Evolutionary conservation across 495 filamentous ascomycete genomes (phyloP).

Genomic region (Durotheca rogersii): DNA sequence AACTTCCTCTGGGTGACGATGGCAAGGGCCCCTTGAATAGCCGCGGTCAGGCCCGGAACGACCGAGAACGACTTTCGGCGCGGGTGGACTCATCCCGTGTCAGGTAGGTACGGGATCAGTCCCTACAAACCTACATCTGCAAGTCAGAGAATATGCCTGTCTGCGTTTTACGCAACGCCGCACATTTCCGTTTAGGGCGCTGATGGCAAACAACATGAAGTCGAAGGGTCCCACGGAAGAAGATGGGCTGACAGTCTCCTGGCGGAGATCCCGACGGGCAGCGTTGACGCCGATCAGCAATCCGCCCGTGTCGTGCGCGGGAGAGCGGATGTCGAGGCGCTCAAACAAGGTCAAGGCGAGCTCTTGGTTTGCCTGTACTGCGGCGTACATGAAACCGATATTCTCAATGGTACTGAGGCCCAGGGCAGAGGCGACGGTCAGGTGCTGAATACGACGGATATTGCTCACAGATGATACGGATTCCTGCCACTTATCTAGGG

Average conservation of each 20-base stretch:
- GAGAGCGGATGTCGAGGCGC: conserved; percentile 18
- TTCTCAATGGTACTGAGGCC: conserved; percentile 27
- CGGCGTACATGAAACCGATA: conserved; percentile 24
- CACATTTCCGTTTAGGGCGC: conserved; percentile 33
- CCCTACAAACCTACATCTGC: too few species aligned
- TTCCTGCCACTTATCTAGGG: too few species aligned
- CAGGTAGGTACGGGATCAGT: too few species aligned
- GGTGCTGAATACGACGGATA: too few species aligned
- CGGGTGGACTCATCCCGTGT: conserved; percentile 34
- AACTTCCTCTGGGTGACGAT: neutral
- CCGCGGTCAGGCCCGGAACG: neutral
- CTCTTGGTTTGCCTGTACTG: conserved; percentile 4
- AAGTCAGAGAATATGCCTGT: too few species aligned
- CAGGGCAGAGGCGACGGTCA: conserved; percentile 23
- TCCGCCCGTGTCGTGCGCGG: conserved; percentile 21
- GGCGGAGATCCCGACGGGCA: conserved; percentile 27
- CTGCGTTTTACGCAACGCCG: too few species aligned
- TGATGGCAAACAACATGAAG: conserved; percentile 18
- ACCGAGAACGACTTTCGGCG: conserved; percentile 3
- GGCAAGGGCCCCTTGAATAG: neutral
- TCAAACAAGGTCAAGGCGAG: conserved; percentile 19
- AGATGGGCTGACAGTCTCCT: conserved; percentile 22
- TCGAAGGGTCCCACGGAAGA: conserved; percentile 25
- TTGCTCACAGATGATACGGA: conserved; percentile 8
- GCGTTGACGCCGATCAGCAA: conserved; percentile 24